These are phyloP conservation scores for Myxozyma neotropica DNA, from an alignment of 805 yeast genomes.

Conservation along the genomic window DNA sequence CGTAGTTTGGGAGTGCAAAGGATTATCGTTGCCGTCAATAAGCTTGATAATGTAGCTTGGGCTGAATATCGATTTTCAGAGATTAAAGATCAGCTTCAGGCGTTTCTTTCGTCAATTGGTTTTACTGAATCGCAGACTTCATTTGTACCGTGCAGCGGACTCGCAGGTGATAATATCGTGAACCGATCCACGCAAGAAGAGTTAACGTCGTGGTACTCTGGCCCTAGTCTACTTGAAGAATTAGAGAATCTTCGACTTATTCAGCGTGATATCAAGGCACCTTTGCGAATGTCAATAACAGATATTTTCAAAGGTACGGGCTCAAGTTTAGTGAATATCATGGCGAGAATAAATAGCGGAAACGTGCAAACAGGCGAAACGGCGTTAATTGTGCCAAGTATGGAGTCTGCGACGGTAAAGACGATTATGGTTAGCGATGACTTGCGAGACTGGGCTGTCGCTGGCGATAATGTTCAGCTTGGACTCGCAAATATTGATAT, in stretches of 20 bases:
- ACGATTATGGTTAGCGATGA: slow-evolving; percentile 35
- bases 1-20: slow-evolving; percentile 65
- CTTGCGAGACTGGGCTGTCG: slow-evolving; percentile 47
- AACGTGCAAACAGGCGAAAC: slow-evolving; percentile 71
- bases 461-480: slow-evolving; percentile 59
- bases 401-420: slow-evolving; percentile 37
- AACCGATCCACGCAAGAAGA: slow-evolving; percentile 43
- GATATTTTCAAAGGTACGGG: slow-evolving; percentile 61
- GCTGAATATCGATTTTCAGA: slow-evolving; percentile 54
- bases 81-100: slow-evolving; percentile 53
- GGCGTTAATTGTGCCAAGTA: slow-evolving; percentile 58
- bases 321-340: slow-evolving; percentile 51
- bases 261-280: slow-evolving; percentile 43
- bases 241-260: slow-evolving; percentile 32
- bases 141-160: slow-evolving; percentile 72
- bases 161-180: slow-evolving; percentile 66
- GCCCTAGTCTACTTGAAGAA: slow-evolving; percentile 48
- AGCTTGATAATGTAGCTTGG: slow-evolving; percentile 68
- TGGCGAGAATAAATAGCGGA: slow-evolving; percentile 73
- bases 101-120: slow-evolving; percentile 60
- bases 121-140: slow-evolving; percentile 47
- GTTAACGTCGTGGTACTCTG: slow-evolving; percentile 50
- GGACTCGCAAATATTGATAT: slow-evolving; percentile 44
- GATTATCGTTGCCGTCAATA: slow-evolving; percentile 66
- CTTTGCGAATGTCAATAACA: slow-evolving; percentile 61